These are phyloP conservation scores for Musa balbisiana DNA, from an alignment of 202 grass and related monocot genomes.

Conservation along the genomic window DNA sequence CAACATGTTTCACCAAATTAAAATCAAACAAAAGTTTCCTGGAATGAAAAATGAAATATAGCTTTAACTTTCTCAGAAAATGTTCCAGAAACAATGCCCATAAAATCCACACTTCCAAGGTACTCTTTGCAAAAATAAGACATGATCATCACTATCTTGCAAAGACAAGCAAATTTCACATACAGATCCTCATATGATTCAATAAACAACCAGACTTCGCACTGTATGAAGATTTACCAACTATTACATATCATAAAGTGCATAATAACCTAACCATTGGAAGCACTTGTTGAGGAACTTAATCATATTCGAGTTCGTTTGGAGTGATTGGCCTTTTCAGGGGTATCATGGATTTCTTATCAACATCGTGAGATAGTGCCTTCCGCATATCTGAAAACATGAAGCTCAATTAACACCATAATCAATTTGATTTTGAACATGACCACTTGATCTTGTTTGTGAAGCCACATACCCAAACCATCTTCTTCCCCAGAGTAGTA, in stretches of 20 bases:
- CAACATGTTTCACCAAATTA: no score
- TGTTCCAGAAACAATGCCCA: not conserved
- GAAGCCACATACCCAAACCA: slow-evolving; percentile 62
- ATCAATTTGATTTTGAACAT: not conserved
- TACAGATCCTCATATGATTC: not conserved
- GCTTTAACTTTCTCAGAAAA: not conserved
- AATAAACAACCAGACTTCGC: no score
- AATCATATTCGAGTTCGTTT: slow-evolving; percentile 95
- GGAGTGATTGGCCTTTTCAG: slow-evolving; percentile 82
- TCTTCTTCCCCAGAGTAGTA: slow-evolving; percentile 99
- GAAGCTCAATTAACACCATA: not conserved
- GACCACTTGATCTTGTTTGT: no score
- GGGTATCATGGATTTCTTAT: slow-evolving; percentile 86
- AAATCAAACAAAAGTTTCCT: not conserved
- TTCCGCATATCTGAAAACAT: slow-evolving; percentile 74
- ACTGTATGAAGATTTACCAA: not conserved
- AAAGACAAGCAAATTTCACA: not conserved
- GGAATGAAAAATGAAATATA: not conserved
- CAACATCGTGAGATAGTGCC: slow-evolving; percentile 66
- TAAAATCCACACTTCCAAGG: not conserved
- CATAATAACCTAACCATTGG: not conserved
- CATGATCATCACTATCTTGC: not conserved
- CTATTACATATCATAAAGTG: not conserved
- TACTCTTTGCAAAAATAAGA: not conserved
- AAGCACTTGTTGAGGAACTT: slow-evolving; percentile 4